Base-by-base conservation (phyloP, 352 stramenopile species). In the Globisporangium ultimum region DNA sequence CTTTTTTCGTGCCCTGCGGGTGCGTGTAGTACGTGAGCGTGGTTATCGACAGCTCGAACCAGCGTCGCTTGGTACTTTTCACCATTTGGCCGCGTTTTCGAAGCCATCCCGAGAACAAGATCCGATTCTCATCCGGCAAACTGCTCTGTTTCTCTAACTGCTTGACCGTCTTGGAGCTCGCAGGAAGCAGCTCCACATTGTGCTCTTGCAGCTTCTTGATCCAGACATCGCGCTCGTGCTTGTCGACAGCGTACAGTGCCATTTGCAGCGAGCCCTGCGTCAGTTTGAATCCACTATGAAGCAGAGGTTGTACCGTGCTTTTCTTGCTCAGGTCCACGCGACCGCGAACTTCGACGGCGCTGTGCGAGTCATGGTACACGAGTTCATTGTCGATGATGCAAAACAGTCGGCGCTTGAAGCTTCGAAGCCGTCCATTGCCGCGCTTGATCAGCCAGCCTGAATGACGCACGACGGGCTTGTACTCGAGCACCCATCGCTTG, bases 371-470 rank as follows among this genome's bases (percentile, higher is more conserved):
- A 58, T 93, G 84, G 61, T 91, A 95, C 58, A 93, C 87, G 40
- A 95, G 78, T 48, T 93, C 84, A 50, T 88, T 75, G 61, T 91
- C 86, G 43, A 93, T 71, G 61, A 95, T 89, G 68, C 80, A 93
- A 48, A 95, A 95, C 24, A 95, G 61, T 20, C 86, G 82, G 20
- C 86, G 82, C 63, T 95, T 95, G 66, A 93, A 95, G 55, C 86
- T 89, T 32, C 81, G 77, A 40, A 89, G 79, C 0, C 53, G 53
- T 20, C 82, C 86, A 46, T 88, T 74, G 28, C 78, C 86, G 18
- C 84, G 82, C 50, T 95, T 95, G 61, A 95, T 92, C 43, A 95
- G 79, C 86, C 86, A 95, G 11, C 86, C 86, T 24, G 86, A 95
- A 59, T 93, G 84, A 1, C 76, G 68, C 10, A 95, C 82, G 6